Conservation (phyloP, 139 green algal species). For the Chlamydomonas applanata region DNA sequence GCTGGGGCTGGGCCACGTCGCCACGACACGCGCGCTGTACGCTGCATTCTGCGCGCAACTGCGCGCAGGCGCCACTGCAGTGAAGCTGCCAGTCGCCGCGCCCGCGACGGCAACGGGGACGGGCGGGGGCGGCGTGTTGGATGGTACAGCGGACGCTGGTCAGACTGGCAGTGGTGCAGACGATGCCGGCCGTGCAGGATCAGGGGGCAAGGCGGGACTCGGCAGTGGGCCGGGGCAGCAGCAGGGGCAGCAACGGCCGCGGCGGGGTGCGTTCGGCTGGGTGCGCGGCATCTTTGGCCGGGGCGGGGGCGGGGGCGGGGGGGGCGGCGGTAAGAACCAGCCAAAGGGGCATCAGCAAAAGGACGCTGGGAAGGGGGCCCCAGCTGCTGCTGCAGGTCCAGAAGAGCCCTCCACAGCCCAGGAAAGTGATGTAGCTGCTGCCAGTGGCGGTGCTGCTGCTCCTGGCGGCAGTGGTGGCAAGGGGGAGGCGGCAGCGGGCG, state of each 20-base stretch:
- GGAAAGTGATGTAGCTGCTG: too few relatives aligned
- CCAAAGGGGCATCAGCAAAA: constrained; percentile 4
- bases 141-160: too few relatives aligned
- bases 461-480: too few relatives aligned
- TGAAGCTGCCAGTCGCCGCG: neutral
- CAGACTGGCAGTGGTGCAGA: too few relatives aligned
- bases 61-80: neutral
- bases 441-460: too few relatives aligned
- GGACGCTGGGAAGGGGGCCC: neutral
- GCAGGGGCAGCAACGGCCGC: neutral
- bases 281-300: neutral
- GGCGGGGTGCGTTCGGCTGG: neutral
- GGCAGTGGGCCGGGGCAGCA: neutral
- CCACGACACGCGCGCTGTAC: constrained; percentile 16
- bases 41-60: constrained; percentile 17
- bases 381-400: neutral
- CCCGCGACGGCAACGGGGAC: neutral
- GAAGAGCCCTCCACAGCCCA: neutral
- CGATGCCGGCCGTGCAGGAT: too few relatives aligned
- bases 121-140: too few relatives aligned
- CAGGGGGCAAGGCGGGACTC: too few relatives aligned
- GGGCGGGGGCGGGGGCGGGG: neutral
- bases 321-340: neutral
- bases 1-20: neutral
- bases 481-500: too few relatives aligned